Percentiles rank a stretch among this genome's conserved stretches.
Conservation (phyloP, 768 basidiomycete species). For the Mycena chlorophos region DNA sequence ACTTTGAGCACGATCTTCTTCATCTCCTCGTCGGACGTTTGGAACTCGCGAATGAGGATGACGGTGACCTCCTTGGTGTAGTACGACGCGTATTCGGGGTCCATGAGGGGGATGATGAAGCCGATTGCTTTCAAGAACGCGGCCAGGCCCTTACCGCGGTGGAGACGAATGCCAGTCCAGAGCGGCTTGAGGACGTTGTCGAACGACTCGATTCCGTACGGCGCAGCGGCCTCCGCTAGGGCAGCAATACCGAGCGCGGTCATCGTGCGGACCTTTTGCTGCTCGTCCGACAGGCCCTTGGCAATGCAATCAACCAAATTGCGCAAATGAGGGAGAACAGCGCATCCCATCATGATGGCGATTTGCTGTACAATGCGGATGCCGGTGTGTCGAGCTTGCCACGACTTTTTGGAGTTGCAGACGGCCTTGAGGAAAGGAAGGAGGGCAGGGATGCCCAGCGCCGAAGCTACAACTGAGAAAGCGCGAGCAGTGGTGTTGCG, state of each 20-base stretch:
- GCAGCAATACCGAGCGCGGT: conserved; percentile 90
- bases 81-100: conserved; percentile 98
- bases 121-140: conserved; percentile 98
- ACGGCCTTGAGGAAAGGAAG: conserved; percentile 98
- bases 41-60: conserved; percentile 97
- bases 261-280: conserved; percentile 96
- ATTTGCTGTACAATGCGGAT: conserved; percentile 99
- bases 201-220: conserved; percentile 99
- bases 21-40: conserved; percentile 99
- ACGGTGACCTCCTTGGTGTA: conserved; percentile 98
- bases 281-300: conserved; percentile 88
- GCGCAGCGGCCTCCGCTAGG: conserved; percentile 94
- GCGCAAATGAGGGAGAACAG: conserved; percentile 93
- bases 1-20: conserved; percentile 99
- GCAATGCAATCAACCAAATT: conserved; percentile 97
- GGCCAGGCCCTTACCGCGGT: conserved; percentile 92
- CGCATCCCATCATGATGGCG: conserved; percentile 99
- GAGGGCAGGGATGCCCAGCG: conserved; percentile 94
- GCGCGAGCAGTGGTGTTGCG: conserved; percentile 99
- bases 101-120: conserved; percentile 99
- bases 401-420: conserved; percentile 98
- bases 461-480: conserved; percentile 98
- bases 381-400: conserved; percentile 99
- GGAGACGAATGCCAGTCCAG: conserved; percentile 91
- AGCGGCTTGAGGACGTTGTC: conserved; percentile 94